These are phyloP conservation scores for Diaporthe caulivora DNA, from an alignment of 2,329 filamentous ascomycete genomes.

Conservation along the genomic window DNA sequence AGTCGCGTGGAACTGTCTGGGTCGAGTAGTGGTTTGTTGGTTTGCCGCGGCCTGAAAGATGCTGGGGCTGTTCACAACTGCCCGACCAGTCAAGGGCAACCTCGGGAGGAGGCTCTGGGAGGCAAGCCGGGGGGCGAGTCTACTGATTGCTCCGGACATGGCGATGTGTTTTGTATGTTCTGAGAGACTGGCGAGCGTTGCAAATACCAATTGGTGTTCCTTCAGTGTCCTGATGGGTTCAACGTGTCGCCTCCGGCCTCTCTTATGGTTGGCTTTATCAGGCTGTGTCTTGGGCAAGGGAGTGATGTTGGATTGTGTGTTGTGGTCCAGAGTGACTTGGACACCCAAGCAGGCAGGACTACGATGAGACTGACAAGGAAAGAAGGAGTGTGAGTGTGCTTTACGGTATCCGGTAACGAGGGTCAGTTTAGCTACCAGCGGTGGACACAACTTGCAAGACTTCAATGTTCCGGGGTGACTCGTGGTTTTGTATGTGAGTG, in stretches of 20 bases:
- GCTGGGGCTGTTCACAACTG: background rate
- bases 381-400: background rate
- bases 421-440: background rate
- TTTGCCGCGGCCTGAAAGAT: background rate
- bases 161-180: background rate
- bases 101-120: conserved; percentile 12
- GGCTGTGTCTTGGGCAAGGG: background rate
- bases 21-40: background rate
- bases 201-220: too few species aligned
- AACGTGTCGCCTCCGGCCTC: background rate
- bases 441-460: background rate
- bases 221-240: background rate
- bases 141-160: conserved; percentile 34
- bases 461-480: background rate
- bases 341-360: too few species aligned
- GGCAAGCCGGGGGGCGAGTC: conserved; percentile 2
- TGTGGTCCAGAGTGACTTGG: background rate
- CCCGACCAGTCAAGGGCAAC: background rate
- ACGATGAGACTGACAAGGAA: too few species aligned
- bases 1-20: conserved; percentile 30
- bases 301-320: background rate
- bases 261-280: background rate
- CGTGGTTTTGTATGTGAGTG: conserved; percentile 18
- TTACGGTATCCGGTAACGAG: background rate
- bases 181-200: too few species aligned